These are phyloP conservation scores for Pythium sp. DNA, from an alignment of 352 stramenopile genomes.

Conservation along the genomic window DNA sequence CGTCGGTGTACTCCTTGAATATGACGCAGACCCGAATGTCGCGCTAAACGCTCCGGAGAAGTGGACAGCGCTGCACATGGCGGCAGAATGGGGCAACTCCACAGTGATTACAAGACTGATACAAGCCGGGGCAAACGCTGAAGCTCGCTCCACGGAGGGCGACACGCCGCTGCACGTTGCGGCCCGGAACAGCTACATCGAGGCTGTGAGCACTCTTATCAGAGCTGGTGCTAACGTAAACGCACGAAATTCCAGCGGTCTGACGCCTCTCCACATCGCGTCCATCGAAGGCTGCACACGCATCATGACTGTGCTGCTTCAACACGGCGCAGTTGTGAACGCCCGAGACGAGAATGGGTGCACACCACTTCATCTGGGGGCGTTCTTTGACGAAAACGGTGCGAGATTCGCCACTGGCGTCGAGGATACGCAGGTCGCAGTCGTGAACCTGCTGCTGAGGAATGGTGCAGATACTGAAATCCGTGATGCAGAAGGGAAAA, in stretches of 20 bases:
- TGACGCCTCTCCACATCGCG: conserved; percentile 2
- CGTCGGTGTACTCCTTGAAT: neutral
- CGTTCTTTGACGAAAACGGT: conserved; percentile 5
- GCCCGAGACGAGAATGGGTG: conserved; percentile 1
- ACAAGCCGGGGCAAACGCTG: neutral
- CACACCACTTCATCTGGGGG: neutral
- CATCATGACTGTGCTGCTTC: neutral
- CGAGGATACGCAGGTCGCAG: conserved; percentile 1
- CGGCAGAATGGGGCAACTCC: conserved; percentile 4
- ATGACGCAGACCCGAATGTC: neutral
- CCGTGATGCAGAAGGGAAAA: neutral
- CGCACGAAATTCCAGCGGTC: neutral
- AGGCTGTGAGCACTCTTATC: neutral
- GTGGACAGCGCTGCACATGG: neutral
- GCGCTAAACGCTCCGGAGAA: neutral
- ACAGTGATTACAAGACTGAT: neutral
- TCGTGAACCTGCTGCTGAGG: conserved; percentile 1
- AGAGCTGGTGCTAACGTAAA: neutral
- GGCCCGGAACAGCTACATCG: neutral
- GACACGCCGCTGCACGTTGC: neutral
- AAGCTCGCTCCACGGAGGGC: neutral
- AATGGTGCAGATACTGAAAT: neutral
- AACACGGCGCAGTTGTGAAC: neutral
- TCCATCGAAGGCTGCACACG: neutral
- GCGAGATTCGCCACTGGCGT: neutral